These are phyloP conservation scores for Plasmodium yoelii DNA, from an alignment of 169 alveolate genomes.

Conservation along the genomic window DNA sequence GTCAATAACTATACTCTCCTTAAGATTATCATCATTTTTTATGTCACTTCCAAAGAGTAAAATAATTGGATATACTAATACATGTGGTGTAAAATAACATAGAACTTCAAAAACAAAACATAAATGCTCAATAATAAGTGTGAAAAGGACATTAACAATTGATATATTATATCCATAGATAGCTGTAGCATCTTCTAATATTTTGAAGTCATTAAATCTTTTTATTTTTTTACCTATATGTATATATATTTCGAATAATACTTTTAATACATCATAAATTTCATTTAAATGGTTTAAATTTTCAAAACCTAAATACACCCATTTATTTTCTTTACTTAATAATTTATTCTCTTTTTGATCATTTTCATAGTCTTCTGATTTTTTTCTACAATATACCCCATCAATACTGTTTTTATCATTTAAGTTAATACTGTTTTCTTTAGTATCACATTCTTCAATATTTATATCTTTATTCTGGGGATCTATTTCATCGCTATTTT, in stretches of 20 bases:
- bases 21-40: background rate
- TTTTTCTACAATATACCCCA: background rate
- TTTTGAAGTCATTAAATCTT: conserved; percentile 21
- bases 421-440: conserved; percentile 5
- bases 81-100: conserved; percentile 71
- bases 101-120: conserved; percentile 67
- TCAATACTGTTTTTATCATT: background rate
- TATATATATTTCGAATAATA: conserved; percentile 53
- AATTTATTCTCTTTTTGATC: conserved; percentile 8
- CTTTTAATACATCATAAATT: conserved; percentile 35
- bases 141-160: conserved; percentile 33
- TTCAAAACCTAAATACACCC: conserved; percentile 66
- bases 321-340: conserved; percentile 11
- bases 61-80: conserved; percentile 59
- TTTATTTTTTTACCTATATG: conserved; percentile 44
- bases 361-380: background rate
- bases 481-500: background rate
- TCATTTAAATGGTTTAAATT: conserved; percentile 57
- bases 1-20: background rate
- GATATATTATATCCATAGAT: conserved; percentile 48
- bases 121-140: conserved; percentile 61
- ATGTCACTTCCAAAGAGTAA: conserved; percentile 13
- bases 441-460: background rate
- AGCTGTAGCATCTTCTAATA: conserved; percentile 66
- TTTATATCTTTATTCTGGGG: background rate